These are phyloP conservation scores for Crithidia acanthocephali DNA, from an alignment of 208 protist species.

Conservation along the genomic window DNA sequence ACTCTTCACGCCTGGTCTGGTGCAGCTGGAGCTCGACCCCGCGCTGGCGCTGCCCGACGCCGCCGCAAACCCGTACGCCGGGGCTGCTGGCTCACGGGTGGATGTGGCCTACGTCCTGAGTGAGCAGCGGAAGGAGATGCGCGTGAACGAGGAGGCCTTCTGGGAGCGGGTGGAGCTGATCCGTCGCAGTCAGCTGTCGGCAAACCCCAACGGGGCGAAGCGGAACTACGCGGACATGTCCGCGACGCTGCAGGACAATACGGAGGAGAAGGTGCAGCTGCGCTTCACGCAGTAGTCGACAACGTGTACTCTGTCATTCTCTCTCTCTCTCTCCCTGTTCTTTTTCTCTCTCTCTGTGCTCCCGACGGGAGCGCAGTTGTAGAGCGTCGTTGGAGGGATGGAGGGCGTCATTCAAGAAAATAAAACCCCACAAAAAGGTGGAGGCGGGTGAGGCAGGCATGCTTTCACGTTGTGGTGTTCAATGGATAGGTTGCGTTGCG, in stretches of 20 bases:
- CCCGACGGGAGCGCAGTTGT: background rate
- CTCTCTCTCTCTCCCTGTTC: background rate
- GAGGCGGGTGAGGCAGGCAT: too few species aligned
- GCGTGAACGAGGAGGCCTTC: conserved; percentile 78
- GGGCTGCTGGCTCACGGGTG: conserved; percentile 30
- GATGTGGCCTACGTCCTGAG: conserved; percentile 43
- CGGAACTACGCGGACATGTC: conserved; percentile 68
- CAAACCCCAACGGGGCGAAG: conserved; percentile 65
- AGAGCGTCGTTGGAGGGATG: background rate
- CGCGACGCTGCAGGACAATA: conserved; percentile 47
- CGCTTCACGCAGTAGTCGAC: conserved; percentile 65
- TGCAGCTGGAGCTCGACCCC: conserved; percentile 63
- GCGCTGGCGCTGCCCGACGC: background rate
- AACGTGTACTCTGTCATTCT: too few species aligned
- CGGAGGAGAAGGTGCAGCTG: conserved; percentile 84
- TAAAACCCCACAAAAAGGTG: too few species aligned
- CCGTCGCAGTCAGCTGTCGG: conserved; percentile 69
- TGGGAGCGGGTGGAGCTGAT: conserved; percentile 91
- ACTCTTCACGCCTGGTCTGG: conserved; percentile 63
- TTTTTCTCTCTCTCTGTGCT: background rate
- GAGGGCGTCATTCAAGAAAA: too few species aligned
- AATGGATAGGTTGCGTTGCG: too few species aligned
- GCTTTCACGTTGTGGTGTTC: too few species aligned
- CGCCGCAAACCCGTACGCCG: background rate
- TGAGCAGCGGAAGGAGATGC: conserved; percentile 80